phyloP scores from a whole-genome alignment of 2,329 filamentous ascomycete species.

The Colletotrichum cereale region DNA sequence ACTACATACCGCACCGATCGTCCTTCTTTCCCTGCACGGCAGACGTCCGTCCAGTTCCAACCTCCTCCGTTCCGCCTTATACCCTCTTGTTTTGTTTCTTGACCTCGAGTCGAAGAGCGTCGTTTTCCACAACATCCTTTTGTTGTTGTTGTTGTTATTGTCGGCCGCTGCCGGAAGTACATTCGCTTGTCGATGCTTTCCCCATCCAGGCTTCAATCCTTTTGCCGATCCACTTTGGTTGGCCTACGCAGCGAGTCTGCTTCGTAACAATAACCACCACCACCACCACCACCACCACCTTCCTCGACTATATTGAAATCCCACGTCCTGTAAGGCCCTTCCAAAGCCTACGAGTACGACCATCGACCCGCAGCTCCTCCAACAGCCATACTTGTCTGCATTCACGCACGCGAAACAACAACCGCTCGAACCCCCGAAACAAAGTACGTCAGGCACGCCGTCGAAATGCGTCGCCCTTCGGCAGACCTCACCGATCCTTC shows the following conservation, averaged over 20 bases:
- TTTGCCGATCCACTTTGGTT: slow-evolving; percentile 22
- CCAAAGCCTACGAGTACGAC: not conserved
- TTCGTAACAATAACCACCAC: not conserved
- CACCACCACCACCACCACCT: not conserved
- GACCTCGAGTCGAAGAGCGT: slow-evolving; percentile 1
- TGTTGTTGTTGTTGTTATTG: slow-evolving; percentile 11
- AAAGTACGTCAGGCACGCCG: slow-evolving; percentile 28
- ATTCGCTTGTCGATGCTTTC: slow-evolving; percentile 20
- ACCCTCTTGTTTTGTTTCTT: slow-evolving; percentile 33
- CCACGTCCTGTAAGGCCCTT: not conserved
- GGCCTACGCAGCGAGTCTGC: slow-evolving; percentile 14
- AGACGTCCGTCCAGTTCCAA: slow-evolving; percentile 15
- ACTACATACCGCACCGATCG: slow-evolving; percentile 17
- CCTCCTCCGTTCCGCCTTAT: slow-evolving; percentile 32
- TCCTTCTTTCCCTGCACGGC: not conserved
- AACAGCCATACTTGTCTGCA: not conserved
- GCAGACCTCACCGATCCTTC: slow-evolving; percentile 56
- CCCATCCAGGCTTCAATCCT: slow-evolving; percentile 23
- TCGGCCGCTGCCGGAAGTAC: slow-evolving; percentile 5
- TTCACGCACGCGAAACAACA: slow-evolving; percentile 21
- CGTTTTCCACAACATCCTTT: slow-evolving; percentile 12
- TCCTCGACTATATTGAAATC: not conserved
- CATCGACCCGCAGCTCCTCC: not conserved
- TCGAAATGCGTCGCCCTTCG: slow-evolving; percentile 58
- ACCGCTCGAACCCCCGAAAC: slow-evolving; percentile 19